Base-by-base conservation (phyloP, 352 stramenopile genomes). In the Globisporangium apiculatum region DNA sequence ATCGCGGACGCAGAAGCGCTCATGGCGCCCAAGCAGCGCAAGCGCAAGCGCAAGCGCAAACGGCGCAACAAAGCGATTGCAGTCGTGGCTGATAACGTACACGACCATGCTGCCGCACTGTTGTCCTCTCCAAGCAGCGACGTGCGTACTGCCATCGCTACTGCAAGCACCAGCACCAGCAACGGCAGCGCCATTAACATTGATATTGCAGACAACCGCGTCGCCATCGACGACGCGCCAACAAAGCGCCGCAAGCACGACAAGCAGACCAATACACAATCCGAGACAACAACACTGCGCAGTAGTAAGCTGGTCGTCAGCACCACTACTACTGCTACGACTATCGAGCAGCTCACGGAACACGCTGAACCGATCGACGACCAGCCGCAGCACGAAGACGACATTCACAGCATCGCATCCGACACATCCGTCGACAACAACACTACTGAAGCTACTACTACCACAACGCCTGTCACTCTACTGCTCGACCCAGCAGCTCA, bases 1-100 rank as follows among this genome's bases (percentile, higher is more conserved):
- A 14, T 7, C 14, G 49, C 10, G 10, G 14, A 31, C 35, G 49
- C 36, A 12, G 14, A 7, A 5, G 3, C 31, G 12, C 9, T 17
- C 24, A 24, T 24, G 7, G 7, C 4, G 2, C 40, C 7, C 7
- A 8, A 43, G 12, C 49, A 37, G 35, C 49, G 49, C 15, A 54
- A 54, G 35, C 49, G 49, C 15, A 54, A 54, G 49, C 49, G 49
- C 49, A 54, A 54, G 8, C 49, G 35, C 35, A 54, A 45, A n/a
- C 17, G 11, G 1, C 35, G 35, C 15, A 43, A 41, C 6, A 10
- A 35, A 31, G 24, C 24, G 31, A 53, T 43, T 8, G 7, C 11
- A 12, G 7, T 3, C 11, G 40, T 43, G 11, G 40, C 7, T 12
- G 11, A 43, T 43, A 8, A 43, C 40, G 11, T 43, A 40, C 7